Evolutionary conservation across 2,329 filamentous ascomycete genomes (phyloP).

Genomic region (Talaromyces sp.): DNA sequence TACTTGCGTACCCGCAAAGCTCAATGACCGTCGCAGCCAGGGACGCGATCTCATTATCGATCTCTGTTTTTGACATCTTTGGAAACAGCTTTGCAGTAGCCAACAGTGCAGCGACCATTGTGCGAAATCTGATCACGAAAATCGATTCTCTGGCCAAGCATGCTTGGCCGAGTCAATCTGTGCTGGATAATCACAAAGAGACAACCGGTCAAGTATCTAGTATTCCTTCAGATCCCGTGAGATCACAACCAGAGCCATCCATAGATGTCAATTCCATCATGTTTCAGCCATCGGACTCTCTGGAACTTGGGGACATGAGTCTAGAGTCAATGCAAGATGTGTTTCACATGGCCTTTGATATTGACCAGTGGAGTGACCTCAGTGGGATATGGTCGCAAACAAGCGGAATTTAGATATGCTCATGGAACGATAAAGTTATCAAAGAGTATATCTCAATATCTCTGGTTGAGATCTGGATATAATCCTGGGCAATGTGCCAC

Average conservation of each 20-base stretch:
- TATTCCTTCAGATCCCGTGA: not conserved
- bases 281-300: not conserved
- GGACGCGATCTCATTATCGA: constrained; percentile 30
- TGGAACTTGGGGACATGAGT: constrained; percentile 3
- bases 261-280: not conserved
- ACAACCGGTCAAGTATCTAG: not conserved
- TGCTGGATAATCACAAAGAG: not conserved
- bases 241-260: not conserved
- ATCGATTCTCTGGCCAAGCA: constrained; percentile 23
- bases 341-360: constrained; percentile 11
- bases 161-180: constrained; percentile 1
- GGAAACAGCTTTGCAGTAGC: constrained; percentile 33
- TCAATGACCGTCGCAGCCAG: constrained; percentile 27
- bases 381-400: not conserved
- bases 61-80: constrained; percentile 35
- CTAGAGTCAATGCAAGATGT: constrained; percentile 8
- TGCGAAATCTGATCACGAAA: constrained; percentile 27
- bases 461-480: too few relatives aligned
- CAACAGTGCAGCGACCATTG: constrained; percentile 30
- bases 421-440: not conserved
- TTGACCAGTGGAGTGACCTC: constrained; percentile 10
- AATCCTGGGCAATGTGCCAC: too few relatives aligned
- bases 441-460: not conserved
- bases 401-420: not conserved
- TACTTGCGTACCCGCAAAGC: constrained; percentile 35